phyloP scores from a whole-genome alignment of 345 rosid species.

The Atalantia buxifolia region DNA sequence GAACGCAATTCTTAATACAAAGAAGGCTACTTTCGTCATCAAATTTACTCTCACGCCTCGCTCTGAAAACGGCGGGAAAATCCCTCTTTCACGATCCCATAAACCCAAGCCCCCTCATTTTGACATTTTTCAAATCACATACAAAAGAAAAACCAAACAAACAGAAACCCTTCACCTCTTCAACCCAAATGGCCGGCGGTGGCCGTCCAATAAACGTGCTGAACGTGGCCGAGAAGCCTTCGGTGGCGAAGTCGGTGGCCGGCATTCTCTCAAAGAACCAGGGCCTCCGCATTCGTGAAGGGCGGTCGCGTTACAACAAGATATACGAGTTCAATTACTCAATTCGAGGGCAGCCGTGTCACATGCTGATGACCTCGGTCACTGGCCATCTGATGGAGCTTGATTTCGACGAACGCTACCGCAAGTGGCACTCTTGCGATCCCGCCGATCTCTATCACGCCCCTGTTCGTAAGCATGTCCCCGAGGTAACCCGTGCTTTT shows the following conservation, averaged over 20 bases:
- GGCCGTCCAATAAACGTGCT: slow-evolving; percentile 58
- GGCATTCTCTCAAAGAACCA: slow-evolving; percentile 65
- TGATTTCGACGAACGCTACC: slow-evolving; percentile 84
- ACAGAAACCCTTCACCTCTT: background rate
- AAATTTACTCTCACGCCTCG: background rate
- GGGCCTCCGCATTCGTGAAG: slow-evolving; percentile 65
- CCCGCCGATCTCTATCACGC: slow-evolving; percentile 85
- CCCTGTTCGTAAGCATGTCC: slow-evolving; percentile 75
- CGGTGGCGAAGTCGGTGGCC: slow-evolving; percentile 95
- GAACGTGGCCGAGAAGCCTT: slow-evolving; percentile 98
- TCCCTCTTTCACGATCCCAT: background rate
- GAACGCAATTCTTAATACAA: background rate
- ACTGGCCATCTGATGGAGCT: slow-evolving; percentile 96
- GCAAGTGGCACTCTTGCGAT: slow-evolving; percentile 96
- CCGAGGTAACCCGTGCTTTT: slow-evolving; percentile 47
- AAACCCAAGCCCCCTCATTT: background rate
- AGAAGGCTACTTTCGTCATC: slow-evolving; percentile 1
- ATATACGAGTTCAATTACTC: slow-evolving; percentile 86
- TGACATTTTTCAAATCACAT: background rate
- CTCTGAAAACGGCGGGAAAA: slow-evolving; percentile 32
- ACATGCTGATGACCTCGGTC: slow-evolving; percentile 92
- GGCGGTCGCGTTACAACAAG: slow-evolving; percentile 91
- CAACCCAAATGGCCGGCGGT: slow-evolving; percentile 44
- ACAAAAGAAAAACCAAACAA: background rate
- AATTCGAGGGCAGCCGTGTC: slow-evolving; percentile 76